Evolutionary conservation across 192 early-diverging fungal species (phyloP).

Genomic region (Coemansia sp.): DNA sequence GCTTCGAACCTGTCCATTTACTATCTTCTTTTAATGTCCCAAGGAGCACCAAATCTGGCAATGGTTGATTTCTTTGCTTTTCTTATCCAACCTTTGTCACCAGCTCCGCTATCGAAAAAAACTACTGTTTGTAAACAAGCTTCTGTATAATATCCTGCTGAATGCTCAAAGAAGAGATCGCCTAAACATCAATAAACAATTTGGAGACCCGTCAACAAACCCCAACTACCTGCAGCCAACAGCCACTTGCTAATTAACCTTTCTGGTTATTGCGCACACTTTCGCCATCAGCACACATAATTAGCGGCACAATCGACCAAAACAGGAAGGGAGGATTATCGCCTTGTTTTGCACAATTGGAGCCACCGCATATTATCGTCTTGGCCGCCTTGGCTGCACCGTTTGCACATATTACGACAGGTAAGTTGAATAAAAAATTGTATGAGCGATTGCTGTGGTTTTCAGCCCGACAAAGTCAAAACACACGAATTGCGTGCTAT

Average conservation of each 20-base stretch:
- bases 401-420: neutral
- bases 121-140: neutral
- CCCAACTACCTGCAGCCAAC: neutral
- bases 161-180: neutral
- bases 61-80: neutral
- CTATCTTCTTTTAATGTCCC: neutral
- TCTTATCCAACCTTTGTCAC: neutral
- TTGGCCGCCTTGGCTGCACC: neutral
- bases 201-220: neutral
- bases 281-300: neutral
- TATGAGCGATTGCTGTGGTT: neutral
- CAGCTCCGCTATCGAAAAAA: neutral
- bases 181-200: constrained; percentile 5
- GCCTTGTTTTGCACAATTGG: constrained; percentile 8
- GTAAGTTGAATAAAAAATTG: neutral
- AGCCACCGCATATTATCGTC: neutral
- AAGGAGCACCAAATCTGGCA: neutral
- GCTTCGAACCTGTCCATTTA: too few relatives aligned
- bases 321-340: constrained; percentile 4
- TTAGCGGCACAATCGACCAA: neutral
- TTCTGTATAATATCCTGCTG: neutral
- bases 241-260: neutral
- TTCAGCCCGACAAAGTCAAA: neutral
- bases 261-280: neutral
- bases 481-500: neutral